Base-by-base conservation (phyloP, 495 filamentous ascomycete species). In the Aspergillus mulundensis region DNA sequence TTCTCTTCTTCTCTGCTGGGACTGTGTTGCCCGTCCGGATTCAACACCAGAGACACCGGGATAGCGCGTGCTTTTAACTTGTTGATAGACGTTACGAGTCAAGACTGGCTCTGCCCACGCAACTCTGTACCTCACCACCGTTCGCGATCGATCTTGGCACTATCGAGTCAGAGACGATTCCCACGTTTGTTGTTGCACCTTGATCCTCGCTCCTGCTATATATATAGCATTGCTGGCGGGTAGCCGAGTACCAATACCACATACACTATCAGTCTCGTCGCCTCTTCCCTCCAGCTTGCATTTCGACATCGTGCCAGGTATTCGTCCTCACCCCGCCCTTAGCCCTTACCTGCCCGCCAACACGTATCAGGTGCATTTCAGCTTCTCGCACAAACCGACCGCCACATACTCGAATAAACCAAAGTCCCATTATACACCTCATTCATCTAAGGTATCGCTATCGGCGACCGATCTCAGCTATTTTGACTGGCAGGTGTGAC, bases 71-170 rank as follows among this genome's bases (percentile, higher is more conserved):
- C 15, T 21, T 49, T 20, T n/a, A n/a, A n/a, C 16, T 52, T 1
- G 34, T 12, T 11, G 20, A 2, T 23, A 16, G 47, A 38, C 14
- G 32, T 39, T 40, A 19, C 12, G 15, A 50, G 34, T 40, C 21
- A 19, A 50, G 14, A 1, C 30, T 36, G 18, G 47, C 47, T 38
- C 30, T 28, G 25, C 32, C 32, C 12, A 36, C 32, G 32, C 32
- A 36, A 28, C 32, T 36, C 32, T 36, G 32, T 50, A 47, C n/a
- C 16, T n/a, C 21, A 28, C 34, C 34, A 50, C 12, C 18, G 32
- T 12, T n/a, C n/a, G n/a, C 50, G n/a, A 32, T 21, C 19, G 14
- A 16, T 34, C 54, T 57, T 57, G 46, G 54, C 54, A 50, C 25
- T 18, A 25, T 57, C 18, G 25, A 43, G 39, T 50, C 38, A 19